Evolutionary conservation across 2,329 filamentous ascomycete genomes (phyloP).

Genomic region (Ophiostoma triangulosporum): DNA sequence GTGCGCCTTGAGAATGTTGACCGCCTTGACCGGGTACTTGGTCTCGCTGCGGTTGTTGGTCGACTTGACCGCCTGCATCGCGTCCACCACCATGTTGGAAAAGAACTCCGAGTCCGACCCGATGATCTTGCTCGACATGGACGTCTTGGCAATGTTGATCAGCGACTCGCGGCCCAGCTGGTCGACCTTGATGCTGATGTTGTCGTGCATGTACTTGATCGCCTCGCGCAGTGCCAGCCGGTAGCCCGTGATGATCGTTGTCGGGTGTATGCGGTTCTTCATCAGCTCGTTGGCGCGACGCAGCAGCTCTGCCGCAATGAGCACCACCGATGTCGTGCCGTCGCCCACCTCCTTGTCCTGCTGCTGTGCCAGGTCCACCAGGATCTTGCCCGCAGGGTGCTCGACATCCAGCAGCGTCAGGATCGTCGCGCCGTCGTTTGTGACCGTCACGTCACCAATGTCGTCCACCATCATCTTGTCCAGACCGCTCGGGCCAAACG

Average conservation of each 20-base stretch:
- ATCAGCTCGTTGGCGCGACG: conserved; percentile 92
- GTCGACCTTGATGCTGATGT: conserved; percentile 92
- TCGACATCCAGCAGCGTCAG: conserved; percentile 91
- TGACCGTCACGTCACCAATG: conserved; percentile 89
- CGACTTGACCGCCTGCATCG: conserved; percentile 86
- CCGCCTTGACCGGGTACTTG: conserved; percentile 98
- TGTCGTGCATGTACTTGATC: conserved; percentile 97
- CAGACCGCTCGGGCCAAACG: conserved; percentile 89
- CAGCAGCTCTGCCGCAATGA: conserved; percentile 92
- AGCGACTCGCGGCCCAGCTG: conserved; percentile 80
- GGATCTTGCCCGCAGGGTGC: conserved; percentile 94
- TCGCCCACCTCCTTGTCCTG: conserved; percentile 99
- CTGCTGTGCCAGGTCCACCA: conserved; percentile 94
- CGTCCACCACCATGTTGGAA: conserved; percentile 91
- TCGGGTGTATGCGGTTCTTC: conserved; percentile 99
- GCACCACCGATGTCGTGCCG: conserved; percentile 92
- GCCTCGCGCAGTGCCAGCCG: conserved; percentile 88
- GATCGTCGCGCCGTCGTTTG: conserved; percentile 96
- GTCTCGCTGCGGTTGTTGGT: conserved; percentile 80
- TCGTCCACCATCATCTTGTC: conserved; percentile 99
- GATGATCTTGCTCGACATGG: conserved; percentile 99
- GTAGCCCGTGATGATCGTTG: conserved; percentile 98
- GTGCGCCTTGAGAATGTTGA: conserved; percentile 97
- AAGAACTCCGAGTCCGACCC: conserved; percentile 94
- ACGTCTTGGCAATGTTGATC: conserved; percentile 92